phyloP scores from a whole-genome alignment of 257 asterid species.

The Nicotiana otophora region DNA sequence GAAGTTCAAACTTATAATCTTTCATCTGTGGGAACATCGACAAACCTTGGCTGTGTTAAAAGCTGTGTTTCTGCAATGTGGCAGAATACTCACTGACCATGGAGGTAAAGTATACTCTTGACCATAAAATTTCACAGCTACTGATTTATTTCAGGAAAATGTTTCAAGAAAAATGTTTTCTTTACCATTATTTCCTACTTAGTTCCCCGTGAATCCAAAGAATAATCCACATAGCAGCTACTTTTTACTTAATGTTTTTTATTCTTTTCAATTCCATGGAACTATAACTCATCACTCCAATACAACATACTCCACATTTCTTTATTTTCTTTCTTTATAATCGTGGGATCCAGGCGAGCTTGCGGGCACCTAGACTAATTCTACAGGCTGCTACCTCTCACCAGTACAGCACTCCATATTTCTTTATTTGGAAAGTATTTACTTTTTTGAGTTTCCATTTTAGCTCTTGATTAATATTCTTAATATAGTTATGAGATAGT shows the following conservation, averaged over 20 bases:
- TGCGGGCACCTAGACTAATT: too few species aligned
- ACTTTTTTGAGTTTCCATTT: background rate
- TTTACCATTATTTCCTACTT: background rate
- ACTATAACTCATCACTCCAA: background rate
- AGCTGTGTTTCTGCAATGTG: conserved; percentile 73
- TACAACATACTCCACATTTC: background rate
- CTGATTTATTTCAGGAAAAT: conserved; percentile 22
- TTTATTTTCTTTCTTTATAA: too few species aligned
- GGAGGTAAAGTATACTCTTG: conserved; percentile 65
- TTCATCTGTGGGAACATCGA: background rate
- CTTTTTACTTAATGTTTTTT: background rate
- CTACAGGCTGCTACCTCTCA: too few species aligned
- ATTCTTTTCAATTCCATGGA: background rate
- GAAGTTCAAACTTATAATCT: background rate
- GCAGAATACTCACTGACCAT: conserved; percentile 91
- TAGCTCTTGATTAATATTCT: too few species aligned
- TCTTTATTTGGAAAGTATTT: background rate
- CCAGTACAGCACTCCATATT: background rate
- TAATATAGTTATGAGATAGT: too few species aligned
- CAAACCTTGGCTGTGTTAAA: conserved; percentile 83
- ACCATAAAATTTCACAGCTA: conserved; percentile 52
- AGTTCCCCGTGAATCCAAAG: background rate
- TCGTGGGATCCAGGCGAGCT: too few species aligned
- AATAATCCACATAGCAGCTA: background rate
- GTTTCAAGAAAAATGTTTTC: background rate